Conservation (phyloP, 176 grass and related monocot genomes). For the Oryza punctata region DNA sequence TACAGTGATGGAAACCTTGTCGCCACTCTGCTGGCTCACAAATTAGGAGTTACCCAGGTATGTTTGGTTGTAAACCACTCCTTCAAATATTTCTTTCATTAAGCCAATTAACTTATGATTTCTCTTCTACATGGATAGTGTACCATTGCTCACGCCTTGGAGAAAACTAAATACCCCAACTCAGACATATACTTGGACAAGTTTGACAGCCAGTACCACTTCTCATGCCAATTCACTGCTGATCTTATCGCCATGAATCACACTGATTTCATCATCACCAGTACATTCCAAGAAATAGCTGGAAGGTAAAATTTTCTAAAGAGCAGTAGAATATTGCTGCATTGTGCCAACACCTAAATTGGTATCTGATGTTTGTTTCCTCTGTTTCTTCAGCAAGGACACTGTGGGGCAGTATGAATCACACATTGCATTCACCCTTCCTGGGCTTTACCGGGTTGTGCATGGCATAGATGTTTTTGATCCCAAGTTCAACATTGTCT, state of each 20-base stretch:
- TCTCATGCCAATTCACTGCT: slow-evolving; percentile 96
- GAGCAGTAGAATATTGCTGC: not conserved
- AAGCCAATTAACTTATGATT: slow-evolving; percentile 19
- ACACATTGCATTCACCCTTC: slow-evolving; percentile 93
- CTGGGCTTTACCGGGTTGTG: slow-evolving; percentile 92
- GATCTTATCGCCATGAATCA: slow-evolving; percentile 96
- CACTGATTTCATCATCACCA: slow-evolving; percentile 97
- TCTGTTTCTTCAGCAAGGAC: slow-evolving; percentile 74
- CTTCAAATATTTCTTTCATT: not conserved
- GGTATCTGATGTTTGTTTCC: slow-evolving; percentile 36
- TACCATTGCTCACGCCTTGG: slow-evolving; percentile 97
- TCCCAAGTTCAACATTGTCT: slow-evolving; percentile 99
- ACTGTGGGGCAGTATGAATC: slow-evolving; percentile 91
- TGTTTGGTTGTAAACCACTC: slow-evolving; percentile 25
- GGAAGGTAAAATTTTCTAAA: slow-evolving; percentile 64
- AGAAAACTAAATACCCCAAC: slow-evolving; percentile 98
- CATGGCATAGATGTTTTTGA: slow-evolving; percentile 97
- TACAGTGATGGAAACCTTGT: slow-evolving; percentile 98
- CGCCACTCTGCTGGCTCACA: slow-evolving; percentile 83
- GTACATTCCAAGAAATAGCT: slow-evolving; percentile 98
- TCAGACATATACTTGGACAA: slow-evolving; percentile 97
- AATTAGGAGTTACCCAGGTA: slow-evolving; percentile 91
- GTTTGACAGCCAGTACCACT: slow-evolving; percentile 92
- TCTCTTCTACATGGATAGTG: slow-evolving; percentile 48
- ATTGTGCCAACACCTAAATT: not conserved